These are phyloP conservation scores for Oryza coarctata DNA, from an alignment of 176 grass and related monocot genomes.

Conservation along the genomic window DNA sequence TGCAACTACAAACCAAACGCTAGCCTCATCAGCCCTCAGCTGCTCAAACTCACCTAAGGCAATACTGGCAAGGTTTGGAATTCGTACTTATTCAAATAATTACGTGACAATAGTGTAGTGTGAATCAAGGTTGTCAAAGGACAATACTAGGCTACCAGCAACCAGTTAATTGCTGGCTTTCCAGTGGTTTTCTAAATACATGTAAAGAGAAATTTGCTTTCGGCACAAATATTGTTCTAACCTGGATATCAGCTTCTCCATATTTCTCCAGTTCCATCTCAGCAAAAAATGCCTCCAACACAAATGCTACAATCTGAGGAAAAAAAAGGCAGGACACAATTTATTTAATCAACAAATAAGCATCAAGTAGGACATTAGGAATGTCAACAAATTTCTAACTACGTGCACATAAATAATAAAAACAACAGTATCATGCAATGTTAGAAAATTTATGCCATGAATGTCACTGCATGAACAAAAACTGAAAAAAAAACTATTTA, in stretches of 20 bases:
- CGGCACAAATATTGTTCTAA: slow-evolving; percentile 31
- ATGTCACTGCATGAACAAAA: not conserved
- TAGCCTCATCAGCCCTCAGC: not conserved
- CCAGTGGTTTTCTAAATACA: not conserved
- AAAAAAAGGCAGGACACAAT: not conserved
- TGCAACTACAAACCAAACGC: not conserved
- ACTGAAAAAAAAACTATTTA: not conserved
- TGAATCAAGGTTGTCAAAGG: not conserved
- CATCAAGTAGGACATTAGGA: slow-evolving; percentile 26
- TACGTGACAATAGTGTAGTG: not conserved
- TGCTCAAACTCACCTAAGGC: not conserved
- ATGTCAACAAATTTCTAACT: not conserved
- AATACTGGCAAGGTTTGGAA: not conserved
- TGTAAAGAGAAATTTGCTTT: not conserved
- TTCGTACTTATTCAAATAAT: slow-evolving; percentile 17
- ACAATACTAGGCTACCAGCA: not conserved
- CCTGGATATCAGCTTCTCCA: slow-evolving; percentile 45
- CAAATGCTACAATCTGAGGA: slow-evolving; percentile 91
- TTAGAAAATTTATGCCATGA: slow-evolving; percentile 7
- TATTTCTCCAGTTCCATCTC: slow-evolving; percentile 94
- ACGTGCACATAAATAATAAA: not conserved
- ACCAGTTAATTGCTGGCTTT: slow-evolving; percentile 8
- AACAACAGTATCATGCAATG: not conserved
- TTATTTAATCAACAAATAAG: slow-evolving; percentile 30
- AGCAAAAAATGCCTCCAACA: slow-evolving; percentile 96